A percentile compares a stretch with the other conserved stretches of the same genome.
Conservation (phyloP, 306 rosid species). For the Canavalia gladiata region DNA sequence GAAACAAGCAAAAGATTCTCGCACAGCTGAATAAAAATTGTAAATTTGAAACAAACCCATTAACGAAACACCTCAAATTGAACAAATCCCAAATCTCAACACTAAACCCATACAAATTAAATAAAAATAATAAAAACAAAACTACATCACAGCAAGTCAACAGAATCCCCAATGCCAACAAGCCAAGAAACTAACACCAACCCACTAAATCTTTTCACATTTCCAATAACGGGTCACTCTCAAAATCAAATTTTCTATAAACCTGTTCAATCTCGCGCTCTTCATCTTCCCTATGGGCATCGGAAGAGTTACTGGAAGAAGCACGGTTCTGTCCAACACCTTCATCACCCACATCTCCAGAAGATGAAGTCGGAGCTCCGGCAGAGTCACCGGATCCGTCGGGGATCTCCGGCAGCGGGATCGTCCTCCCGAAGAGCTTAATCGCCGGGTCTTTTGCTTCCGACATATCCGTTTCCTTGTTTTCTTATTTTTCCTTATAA, state of each 20-base stretch:
- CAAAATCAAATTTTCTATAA: constrained; percentile 34
- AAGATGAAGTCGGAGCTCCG: constrained; percentile 34
- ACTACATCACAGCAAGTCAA: constrained; percentile 40
- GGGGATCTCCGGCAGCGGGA: constrained; percentile 60
- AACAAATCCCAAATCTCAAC: constrained; percentile 31
- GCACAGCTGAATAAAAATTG: neutral
- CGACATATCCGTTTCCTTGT: constrained; percentile 49
- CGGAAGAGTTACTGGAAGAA: constrained; percentile 37
- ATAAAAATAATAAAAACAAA: neutral
- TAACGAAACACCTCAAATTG: constrained; percentile 22
- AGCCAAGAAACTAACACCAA: constrained; percentile 28
- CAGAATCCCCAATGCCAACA: constrained; percentile 33
- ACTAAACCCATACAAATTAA: constrained; percentile 31
- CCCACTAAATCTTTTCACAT: constrained; percentile 33
- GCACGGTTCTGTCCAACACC: constrained; percentile 11
- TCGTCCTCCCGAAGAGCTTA: constrained; percentile 86
- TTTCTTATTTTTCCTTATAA: neutral
- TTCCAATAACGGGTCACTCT: constrained; percentile 30
- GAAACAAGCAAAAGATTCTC: constrained; percentile 2
- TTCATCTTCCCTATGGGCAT: constrained; percentile 52
- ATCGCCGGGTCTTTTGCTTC: constrained; percentile 63
- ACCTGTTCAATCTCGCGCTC: constrained; percentile 49
- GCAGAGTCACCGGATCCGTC: constrained; percentile 23
- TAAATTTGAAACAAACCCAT: constrained; percentile 37
- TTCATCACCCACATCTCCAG: constrained; percentile 37